Conservation (phyloP, 2,329 filamentous ascomycete species). For the Fusarium oxysporum region DNA sequence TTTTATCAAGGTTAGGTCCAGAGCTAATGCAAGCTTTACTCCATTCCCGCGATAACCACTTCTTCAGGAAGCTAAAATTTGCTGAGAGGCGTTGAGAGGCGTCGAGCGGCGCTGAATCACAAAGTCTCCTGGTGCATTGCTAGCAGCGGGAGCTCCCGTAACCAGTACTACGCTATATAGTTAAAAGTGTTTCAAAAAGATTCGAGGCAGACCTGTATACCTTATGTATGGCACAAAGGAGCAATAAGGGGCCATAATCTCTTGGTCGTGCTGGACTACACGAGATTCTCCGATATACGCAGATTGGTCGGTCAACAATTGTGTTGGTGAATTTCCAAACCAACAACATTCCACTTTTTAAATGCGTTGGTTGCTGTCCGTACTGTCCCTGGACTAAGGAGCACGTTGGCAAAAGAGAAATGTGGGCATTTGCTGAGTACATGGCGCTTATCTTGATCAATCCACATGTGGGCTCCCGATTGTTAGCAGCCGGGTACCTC, state of each 20-base stretch:
- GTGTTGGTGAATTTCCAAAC: accelerated
- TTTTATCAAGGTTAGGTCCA: accelerated
- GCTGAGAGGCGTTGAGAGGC: background rate
- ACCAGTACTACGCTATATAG: background rate
- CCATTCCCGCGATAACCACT: background rate
- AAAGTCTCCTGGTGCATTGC: no score
- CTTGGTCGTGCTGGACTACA: accelerated
- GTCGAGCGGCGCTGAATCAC: background rate
- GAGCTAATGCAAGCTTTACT: background rate
- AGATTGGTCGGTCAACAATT: accelerated
- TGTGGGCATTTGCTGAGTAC: background rate
- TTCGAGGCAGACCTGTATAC: accelerated
- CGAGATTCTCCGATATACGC: background rate
- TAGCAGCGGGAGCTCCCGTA: background rate
- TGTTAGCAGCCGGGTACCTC: background rate
- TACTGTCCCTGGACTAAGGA: background rate
- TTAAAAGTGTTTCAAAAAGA: background rate
- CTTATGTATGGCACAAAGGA: accelerated
- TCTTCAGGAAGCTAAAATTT: accelerated
- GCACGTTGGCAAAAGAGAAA: background rate
- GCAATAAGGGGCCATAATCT: accelerated
- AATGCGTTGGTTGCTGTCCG: background rate
- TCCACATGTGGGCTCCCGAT: accelerated
- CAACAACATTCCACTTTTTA: background rate
- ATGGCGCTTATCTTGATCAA: accelerated